Conservation (phyloP, 257 asterid genomes). For the Rauvolfia tetraphylla region DNA sequence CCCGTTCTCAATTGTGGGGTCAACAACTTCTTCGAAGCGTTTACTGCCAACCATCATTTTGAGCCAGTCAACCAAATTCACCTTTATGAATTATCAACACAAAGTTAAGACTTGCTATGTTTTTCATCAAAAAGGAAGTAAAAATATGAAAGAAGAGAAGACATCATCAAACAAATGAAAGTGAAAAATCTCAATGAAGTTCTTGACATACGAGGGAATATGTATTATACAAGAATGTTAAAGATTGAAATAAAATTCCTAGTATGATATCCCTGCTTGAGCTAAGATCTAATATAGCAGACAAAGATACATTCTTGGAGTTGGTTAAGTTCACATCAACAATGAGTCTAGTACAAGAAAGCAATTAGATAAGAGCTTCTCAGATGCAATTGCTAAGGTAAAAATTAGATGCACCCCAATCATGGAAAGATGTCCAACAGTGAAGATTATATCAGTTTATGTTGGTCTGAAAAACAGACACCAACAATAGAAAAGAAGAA, state of each 20-base stretch:
- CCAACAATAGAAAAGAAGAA: too few species aligned
- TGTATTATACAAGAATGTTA: not conserved
- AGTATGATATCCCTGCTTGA: not conserved
- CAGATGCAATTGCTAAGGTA: not conserved
- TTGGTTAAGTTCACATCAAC: not conserved
- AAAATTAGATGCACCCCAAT: too few species aligned
- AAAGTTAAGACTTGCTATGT: not conserved
- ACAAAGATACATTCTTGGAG: not conserved
- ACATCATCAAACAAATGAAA: not conserved
- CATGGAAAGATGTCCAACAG: not conserved
- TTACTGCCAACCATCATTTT: constrained; percentile 80
- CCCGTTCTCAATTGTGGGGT: constrained; percentile 51
- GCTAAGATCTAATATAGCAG: not conserved
- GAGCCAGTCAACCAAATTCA: constrained; percentile 82
- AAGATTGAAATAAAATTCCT: not conserved
- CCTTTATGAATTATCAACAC: constrained; percentile 34
- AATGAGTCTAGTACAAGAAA: too few species aligned
- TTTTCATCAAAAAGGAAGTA: not conserved
- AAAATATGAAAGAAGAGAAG: not conserved
- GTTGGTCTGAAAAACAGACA: not conserved
- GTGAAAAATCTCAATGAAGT: not conserved
- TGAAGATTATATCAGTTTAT: not conserved
- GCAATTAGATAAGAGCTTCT: too few species aligned
- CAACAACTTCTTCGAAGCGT: constrained; percentile 64
- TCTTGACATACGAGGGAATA: not conserved